Conservation (phyloP, 768 basidiomycete genomes). For the Sporobolomyces roseus region DNA sequence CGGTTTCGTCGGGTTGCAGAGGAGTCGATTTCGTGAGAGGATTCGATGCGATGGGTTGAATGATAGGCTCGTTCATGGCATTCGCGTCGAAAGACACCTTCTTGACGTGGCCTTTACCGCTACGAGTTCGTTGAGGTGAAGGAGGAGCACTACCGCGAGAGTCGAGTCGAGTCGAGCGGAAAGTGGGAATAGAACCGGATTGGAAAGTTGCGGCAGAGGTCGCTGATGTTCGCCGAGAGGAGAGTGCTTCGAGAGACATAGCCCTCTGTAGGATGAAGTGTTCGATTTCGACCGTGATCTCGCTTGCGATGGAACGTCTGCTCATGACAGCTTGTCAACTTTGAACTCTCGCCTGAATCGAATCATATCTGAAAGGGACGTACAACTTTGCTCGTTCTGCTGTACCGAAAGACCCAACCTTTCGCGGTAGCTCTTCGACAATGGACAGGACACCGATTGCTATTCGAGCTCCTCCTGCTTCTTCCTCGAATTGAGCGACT, state of each 20-base stretch:
- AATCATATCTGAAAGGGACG: neutral
- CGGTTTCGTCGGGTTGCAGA: neutral
- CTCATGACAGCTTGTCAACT: neutral
- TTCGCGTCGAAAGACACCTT: constrained; percentile 32
- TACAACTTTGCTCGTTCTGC: constrained; percentile 13
- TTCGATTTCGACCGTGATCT: constrained; percentile 26
- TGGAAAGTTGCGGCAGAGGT: constrained; percentile 11
- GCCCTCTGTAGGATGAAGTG: constrained; percentile 18
- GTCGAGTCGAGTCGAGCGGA: neutral
- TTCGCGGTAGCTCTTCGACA: constrained; percentile 11
- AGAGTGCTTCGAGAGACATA: neutral
- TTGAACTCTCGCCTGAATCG: neutral
- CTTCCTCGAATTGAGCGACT: constrained; percentile 21
- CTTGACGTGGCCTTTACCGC: constrained; percentile 5
- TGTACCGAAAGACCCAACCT: neutral
- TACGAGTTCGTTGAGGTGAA: neutral
- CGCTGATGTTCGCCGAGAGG: constrained; percentile 14
- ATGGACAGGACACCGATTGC: constrained; percentile 29
- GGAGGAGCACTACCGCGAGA: constrained; percentile 1
- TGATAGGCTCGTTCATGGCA: no score
- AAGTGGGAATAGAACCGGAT: neutral
- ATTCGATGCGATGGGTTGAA: no score
- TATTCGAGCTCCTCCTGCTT: constrained; percentile 22
- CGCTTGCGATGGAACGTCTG: constrained; percentile 25
- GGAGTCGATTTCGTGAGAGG: neutral